These are phyloP conservation scores for Saccharomycopsis olivae DNA, from an alignment of 805 yeast species.

Conservation along the genomic window DNA sequence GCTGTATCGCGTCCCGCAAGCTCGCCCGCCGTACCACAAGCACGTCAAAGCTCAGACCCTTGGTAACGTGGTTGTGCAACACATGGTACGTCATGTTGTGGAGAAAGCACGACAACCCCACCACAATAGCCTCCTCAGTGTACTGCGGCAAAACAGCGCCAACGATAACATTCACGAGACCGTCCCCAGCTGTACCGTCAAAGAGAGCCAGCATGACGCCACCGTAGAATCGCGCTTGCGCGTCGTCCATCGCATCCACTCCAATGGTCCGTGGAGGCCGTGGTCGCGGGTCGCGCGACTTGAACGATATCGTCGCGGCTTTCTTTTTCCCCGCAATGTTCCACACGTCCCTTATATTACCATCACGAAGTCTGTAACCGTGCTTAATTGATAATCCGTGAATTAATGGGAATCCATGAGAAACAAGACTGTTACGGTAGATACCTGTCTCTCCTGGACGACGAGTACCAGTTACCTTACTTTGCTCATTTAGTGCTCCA, in stretches of 20 bases:
- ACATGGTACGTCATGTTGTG: slow-evolving; percentile 13
- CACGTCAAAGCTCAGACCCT: slow-evolving; percentile 6
- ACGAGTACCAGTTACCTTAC: slow-evolving; percentile 46
- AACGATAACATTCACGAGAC: background rate
- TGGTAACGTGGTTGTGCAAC: slow-evolving; percentile 8
- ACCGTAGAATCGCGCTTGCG: too few relatives aligned
- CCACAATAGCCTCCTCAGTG: slow-evolving; percentile 5
- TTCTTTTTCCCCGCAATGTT: slow-evolving; percentile 20
- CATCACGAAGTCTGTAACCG: slow-evolving; percentile 46
- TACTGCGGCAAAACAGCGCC: slow-evolving; percentile 13
- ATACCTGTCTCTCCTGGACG: slow-evolving; percentile 47
- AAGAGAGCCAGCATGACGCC: background rate
- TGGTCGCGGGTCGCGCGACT: too few relatives aligned
- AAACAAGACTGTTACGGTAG: slow-evolving; percentile 52
- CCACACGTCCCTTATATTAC: slow-evolving; percentile 54
- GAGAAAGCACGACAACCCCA: slow-evolving; percentile 16
- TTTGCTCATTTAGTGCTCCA: slow-evolving; percentile 30
- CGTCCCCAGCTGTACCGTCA: background rate
- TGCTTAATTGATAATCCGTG: slow-evolving; percentile 46
- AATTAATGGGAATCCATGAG: slow-evolving; percentile 45
- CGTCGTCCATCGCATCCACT: background rate
- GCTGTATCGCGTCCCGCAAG: slow-evolving; percentile 4
- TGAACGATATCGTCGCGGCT: background rate
- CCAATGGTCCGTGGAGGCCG: too few relatives aligned
- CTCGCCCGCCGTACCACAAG: slow-evolving; percentile 5